Conservation (phyloP, 306 rosid genomes). For the Sindora glabra region DNA sequence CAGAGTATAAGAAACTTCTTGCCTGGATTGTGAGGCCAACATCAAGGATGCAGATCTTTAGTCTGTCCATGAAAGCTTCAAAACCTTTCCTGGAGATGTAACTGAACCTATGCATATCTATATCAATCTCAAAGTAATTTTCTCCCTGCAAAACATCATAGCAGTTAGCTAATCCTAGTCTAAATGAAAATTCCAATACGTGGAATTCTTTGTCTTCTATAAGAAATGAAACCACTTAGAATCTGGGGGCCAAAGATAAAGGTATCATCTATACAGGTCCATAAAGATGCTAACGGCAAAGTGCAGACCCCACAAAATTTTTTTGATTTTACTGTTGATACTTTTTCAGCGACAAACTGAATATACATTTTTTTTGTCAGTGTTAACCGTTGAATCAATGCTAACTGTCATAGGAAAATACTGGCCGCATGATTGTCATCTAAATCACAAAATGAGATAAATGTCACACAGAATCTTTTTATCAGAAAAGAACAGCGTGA, state of each 20-base stretch:
- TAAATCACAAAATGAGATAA: no score
- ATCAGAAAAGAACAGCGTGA: no score
- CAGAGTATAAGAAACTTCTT: conserved; percentile 9
- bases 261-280: conserved; percentile 11
- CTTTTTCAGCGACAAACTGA: background rate
- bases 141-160: conserved; percentile 50
- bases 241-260: conserved; percentile 20
- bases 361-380: no score
- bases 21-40: conserved; percentile 99
- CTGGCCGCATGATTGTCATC: no score
- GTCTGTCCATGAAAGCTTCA: conserved; percentile 83
- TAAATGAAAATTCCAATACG: background rate
- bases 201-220: conserved; percentile 15
- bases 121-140: conserved; percentile 89
- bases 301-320: conserved; percentile 26
- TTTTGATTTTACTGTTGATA: conserved; percentile 4
- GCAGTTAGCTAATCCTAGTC: conserved; percentile 3
- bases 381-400: no score
- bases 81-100: conserved; percentile 93
- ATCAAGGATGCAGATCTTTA: conserved; percentile 70
- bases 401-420: no score
- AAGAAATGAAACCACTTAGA: conserved; percentile 31
- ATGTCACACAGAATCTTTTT: no score
- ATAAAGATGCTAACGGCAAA: conserved; percentile 14
- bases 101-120: conserved; percentile 98